phyloP scores from a whole-genome alignment of 257 asterid species.

The Hygrophila difformis region DNA sequence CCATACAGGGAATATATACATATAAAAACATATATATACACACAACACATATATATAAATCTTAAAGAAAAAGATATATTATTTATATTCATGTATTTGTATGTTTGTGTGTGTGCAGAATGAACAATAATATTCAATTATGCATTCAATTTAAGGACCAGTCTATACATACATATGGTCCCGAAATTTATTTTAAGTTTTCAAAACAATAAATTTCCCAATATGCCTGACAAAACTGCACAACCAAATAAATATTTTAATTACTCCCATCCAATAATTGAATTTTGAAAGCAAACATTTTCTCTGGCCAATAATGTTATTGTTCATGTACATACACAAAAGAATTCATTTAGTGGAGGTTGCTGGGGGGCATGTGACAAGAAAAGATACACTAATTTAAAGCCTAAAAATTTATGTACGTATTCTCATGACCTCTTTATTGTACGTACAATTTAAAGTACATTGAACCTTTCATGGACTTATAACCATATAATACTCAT shows the following conservation, averaged over 20 bases:
- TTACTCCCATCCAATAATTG: conserved; percentile 31
- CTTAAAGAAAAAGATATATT: too few relatives aligned
- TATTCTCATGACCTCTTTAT: conserved; percentile 4
- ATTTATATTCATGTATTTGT: too few relatives aligned
- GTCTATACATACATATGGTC: conserved; percentile 28
- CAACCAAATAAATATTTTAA: neutral
- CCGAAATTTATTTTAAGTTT: conserved; percentile 24
- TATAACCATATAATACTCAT: neutral
- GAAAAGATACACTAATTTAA: conserved; percentile 15
- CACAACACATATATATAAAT: too few relatives aligned
- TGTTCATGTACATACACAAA: conserved; percentile 16
- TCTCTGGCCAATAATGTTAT: conserved; percentile 18
- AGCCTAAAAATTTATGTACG: neutral
- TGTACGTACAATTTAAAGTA: conserved; percentile 18
- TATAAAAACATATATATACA: too few relatives aligned
- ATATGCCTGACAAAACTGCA: conserved; percentile 11
- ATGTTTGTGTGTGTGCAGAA: too few relatives aligned
- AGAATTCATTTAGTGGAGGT: conserved; percentile 4
- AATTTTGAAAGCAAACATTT: conserved; percentile 15
- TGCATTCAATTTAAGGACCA: conserved; percentile 15
- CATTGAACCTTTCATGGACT: conserved; percentile 27
- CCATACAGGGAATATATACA: conserved; percentile 9
- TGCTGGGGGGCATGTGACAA: conserved; percentile 15
- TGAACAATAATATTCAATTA: conserved; percentile 10
- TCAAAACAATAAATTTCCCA: conserved; percentile 14